Evolutionary conservation across 306 rosid genomes (phyloP), one percentile per base, ranked within the genome.

Genomic region (Vicia villosa): DNA sequence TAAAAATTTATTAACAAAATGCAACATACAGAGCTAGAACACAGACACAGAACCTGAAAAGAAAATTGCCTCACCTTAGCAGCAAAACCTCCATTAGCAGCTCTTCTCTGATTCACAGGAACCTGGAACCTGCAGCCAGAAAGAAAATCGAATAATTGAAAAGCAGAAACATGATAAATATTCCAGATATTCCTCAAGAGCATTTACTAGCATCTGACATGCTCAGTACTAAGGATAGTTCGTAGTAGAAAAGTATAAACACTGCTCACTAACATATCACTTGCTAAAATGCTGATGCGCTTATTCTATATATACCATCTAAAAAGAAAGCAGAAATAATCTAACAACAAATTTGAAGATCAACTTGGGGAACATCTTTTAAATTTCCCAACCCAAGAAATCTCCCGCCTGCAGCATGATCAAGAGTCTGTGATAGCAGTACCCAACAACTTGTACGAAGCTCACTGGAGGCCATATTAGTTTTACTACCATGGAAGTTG

Each of bases 91-190:
- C 85, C 83, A 74, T 73, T 73, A 24, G 69, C 86, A 56, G 80
- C 69, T 74, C 80, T 80, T 77, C 87, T 88, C 68, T 82, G 98
- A 71, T 45, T 67, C 3, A 72, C 47, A 49, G 88, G 84, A 58
- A 73, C 87, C 20, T 74, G 87, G 42, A 69, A 77, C 87, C 98
- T 93, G 91, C 86, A 86, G 51, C 69, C 54, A 80, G 43, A 55
- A 77, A 74, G 14, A 45, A 69, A 32, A 63, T 19, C 37, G 37
- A 70, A 74, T 60, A 59, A 74, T 70, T 74, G 80, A 79, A 55
- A 49, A 36, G 73, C 14, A 55, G 63, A 77, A 46, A 67, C 59
- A 54, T 6, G 21, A 52, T 46, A 46, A 62, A 34, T 63, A 28
- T 59, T 61, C 76, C 65, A 65, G 38, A 22, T 56, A 56, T 28